These are phyloP conservation scores for Macaranga tanarius DNA, from an alignment of 441 rosid genomes.

Conservation along the genomic window DNA sequence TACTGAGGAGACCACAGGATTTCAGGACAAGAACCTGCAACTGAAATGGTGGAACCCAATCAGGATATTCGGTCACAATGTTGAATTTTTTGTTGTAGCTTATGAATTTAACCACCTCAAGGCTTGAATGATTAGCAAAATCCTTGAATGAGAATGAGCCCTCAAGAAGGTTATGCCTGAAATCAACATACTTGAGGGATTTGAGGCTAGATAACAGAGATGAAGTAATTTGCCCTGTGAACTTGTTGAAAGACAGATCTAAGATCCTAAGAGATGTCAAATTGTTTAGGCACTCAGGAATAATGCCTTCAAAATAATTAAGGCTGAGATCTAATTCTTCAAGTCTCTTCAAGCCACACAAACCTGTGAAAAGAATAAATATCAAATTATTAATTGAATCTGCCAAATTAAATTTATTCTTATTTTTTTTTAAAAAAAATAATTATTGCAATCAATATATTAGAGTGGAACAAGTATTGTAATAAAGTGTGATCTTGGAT, in stretches of 20 bases:
- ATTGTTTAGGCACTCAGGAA: neutral
- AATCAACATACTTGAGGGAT: neutral
- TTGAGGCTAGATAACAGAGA: neutral
- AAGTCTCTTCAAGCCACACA: neutral
- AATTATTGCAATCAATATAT: too few species aligned
- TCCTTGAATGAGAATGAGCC: neutral
- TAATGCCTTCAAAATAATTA: neutral
- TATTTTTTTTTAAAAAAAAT: too few species aligned
- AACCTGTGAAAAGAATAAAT: neutral
- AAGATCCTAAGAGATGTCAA: neutral
- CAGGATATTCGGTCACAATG: neutral
- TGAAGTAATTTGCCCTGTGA: neutral
- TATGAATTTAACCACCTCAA: neutral
- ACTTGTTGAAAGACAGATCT: neutral
- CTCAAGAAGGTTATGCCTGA: neutral
- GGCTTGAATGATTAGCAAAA: neutral
- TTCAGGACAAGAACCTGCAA: neutral
- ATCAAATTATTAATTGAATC: too few species aligned
- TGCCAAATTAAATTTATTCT: too few species aligned
- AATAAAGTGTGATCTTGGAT: too few species aligned
- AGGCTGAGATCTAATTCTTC: neutral
- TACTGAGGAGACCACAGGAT: neutral
- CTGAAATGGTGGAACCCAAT: neutral
- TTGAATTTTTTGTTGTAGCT: neutral
- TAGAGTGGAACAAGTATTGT: too few species aligned